These are phyloP conservation scores for Eruca vesicaria DNA, from an alignment of 441 rosid genomes.

Conservation along the genomic window DNA sequence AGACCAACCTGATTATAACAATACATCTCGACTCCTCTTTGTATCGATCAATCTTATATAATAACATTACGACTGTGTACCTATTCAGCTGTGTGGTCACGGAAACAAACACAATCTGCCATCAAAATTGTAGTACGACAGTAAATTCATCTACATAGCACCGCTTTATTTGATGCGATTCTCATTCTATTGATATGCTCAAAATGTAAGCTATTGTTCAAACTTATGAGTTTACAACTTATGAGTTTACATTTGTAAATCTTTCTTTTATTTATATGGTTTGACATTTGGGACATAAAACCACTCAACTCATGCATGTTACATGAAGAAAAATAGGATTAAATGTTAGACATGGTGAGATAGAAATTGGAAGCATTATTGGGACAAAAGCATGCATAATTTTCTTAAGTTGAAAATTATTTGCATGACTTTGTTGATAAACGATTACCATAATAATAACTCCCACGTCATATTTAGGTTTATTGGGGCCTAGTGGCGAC, in stretches of 20 bases:
- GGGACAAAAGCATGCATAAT: neutral
- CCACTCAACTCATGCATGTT: neutral
- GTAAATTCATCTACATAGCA: neutral
- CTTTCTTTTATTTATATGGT: neutral
- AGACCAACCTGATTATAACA: neutral
- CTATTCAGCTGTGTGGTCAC: neutral
- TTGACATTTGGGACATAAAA: neutral
- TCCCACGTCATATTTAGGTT: too few relatives aligned
- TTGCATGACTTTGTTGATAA: slow-evolving; percentile 8
- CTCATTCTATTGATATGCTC: neutral
- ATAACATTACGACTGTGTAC: neutral
- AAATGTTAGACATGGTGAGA: neutral
- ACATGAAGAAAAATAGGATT: neutral
- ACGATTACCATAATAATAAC: too few relatives aligned
- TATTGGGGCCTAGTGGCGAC: too few relatives aligned
- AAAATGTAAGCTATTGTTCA: neutral
- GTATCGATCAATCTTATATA: neutral
- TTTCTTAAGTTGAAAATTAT: neutral
- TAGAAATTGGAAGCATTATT: neutral
- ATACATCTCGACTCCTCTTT: neutral
- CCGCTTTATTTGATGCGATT: neutral
- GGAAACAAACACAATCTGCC: neutral
- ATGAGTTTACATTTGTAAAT: neutral
- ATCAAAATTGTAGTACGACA: neutral
- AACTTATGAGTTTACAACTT: too few relatives aligned